Conservation (phyloP, 139 green algal species). For the Chlorella sp. region DNA sequence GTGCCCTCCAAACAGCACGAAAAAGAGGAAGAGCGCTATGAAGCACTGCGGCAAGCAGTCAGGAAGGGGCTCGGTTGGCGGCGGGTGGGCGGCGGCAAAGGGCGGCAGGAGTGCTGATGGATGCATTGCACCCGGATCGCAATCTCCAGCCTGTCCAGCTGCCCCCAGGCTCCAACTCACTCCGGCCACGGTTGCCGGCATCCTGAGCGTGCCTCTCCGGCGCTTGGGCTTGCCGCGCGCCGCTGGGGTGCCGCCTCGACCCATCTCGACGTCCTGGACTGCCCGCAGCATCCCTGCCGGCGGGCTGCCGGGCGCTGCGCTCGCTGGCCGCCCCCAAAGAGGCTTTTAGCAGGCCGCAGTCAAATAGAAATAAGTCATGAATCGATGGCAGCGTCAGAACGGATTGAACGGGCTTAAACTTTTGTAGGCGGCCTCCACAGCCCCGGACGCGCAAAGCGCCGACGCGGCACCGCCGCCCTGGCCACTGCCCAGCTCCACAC, state of each 20-base stretch:
- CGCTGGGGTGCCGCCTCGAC: background rate
- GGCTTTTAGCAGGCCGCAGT: too few species aligned
- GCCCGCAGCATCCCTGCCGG: too few species aligned
- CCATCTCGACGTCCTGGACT: constrained; percentile 3
- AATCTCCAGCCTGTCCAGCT: background rate
- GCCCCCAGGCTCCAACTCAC: background rate
- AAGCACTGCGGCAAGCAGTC: constrained; percentile 24
- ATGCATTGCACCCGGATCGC: background rate
- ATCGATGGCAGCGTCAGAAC: too few species aligned
- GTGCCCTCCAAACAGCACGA: constrained; percentile 13
- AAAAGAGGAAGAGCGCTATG: constrained; percentile 39
- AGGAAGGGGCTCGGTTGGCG: background rate
- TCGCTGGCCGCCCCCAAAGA: too few species aligned
- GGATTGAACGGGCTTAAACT: too few species aligned
- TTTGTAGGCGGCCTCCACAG: too few species aligned
- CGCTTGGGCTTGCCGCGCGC: background rate
- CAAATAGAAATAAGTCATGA: too few species aligned
- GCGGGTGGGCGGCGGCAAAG: background rate
- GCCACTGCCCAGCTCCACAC: too few species aligned
- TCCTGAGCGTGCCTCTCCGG: background rate
- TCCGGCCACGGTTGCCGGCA: constrained; percentile 9
- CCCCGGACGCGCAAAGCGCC: too few species aligned
- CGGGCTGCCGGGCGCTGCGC: too few species aligned
- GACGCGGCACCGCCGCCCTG: too few species aligned
- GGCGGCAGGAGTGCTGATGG: background rate